Percentiles rank a stretch among this genome's conserved stretches.
These are phyloP conservation scores for Aspergillus costaricaensis DNA, from an alignment of 2,329 filamentous ascomycete species.

Conservation along the genomic window DNA sequence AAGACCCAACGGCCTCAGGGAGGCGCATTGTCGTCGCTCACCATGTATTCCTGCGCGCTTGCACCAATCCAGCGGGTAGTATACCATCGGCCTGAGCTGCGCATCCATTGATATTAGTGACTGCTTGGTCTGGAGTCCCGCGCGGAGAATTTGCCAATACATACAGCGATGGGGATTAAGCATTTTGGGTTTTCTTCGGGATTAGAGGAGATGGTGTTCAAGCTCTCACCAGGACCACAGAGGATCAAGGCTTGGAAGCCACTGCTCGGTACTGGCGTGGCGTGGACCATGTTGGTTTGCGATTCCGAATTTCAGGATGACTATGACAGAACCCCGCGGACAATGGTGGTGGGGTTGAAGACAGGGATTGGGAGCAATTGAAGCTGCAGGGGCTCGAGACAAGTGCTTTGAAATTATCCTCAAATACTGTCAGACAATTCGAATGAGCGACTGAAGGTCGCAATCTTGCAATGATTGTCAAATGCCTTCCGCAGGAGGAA, in stretches of 20 bases:
- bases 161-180: slow-evolving; percentile 36
- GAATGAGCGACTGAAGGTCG: background rate
- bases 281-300: slow-evolving; percentile 8
- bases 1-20: background rate
- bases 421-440: background rate
- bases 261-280: slow-evolving; percentile 12
- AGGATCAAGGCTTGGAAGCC: slow-evolving; percentile 52
- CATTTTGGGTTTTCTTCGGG: slow-evolving; percentile 50
- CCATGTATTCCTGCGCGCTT: slow-evolving; percentile 51
- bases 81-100: slow-evolving; percentile 46
- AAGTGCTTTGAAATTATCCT: background rate
- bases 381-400: background rate
- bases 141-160: slow-evolving; percentile 40
- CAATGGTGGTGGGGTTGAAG: background rate
- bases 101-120: slow-evolving; percentile 3
- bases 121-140: background rate
- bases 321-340: background rate
- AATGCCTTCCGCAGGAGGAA: background rate
- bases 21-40: slow-evolving; percentile 26
- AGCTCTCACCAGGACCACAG: slow-evolving; percentile 49
- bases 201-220: slow-evolving; percentile 52
- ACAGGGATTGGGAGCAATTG: background rate
- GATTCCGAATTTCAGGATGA: background rate
- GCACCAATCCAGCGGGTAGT: slow-evolving; percentile 51
- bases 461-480: background rate